These are phyloP conservation scores for Suillus variegatus DNA, from an alignment of 768 basidiomycete species.

Conservation along the genomic window DNA sequence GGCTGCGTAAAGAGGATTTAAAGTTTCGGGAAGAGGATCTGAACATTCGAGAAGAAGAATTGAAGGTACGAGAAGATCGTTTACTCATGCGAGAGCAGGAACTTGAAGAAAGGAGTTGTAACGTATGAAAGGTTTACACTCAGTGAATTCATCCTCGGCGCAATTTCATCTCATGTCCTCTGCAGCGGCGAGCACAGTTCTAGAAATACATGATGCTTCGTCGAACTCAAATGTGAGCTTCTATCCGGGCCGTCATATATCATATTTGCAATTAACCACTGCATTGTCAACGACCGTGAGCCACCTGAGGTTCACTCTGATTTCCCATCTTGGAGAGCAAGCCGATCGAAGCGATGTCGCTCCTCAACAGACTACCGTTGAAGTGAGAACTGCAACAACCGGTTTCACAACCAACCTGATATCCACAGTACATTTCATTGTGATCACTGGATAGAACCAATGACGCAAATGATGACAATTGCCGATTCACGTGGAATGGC, in stretches of 20 bases:
- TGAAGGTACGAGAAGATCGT: slow-evolving; percentile 6
- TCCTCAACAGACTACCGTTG: neutral
- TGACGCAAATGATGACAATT: neutral
- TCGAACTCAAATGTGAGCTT: neutral
- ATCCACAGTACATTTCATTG: neutral
- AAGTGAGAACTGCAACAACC: neutral
- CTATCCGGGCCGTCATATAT: neutral
- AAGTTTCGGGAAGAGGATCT: slow-evolving; percentile 2
- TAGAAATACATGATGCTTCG: neutral
- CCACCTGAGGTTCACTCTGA: neutral
- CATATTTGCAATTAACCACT: neutral
- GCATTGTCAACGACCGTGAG: neutral
- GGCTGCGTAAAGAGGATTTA: slow-evolving; percentile 5
- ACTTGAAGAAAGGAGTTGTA: slow-evolving; percentile 1
- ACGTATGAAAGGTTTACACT: neutral
- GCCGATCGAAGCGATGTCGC: neutral
- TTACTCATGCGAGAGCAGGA: neutral
- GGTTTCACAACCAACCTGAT: neutral
- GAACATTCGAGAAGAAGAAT: slow-evolving; percentile 1
- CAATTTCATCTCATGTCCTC: neutral
- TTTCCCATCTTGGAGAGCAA: neutral
- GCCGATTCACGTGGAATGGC: neutral
- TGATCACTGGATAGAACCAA: neutral
- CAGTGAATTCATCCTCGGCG: neutral
- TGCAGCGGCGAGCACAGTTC: neutral